Evolutionary conservation across 2,329 filamentous ascomycete genomes (phyloP).

Genomic region (Raffaelea ambrosiae): DNA sequence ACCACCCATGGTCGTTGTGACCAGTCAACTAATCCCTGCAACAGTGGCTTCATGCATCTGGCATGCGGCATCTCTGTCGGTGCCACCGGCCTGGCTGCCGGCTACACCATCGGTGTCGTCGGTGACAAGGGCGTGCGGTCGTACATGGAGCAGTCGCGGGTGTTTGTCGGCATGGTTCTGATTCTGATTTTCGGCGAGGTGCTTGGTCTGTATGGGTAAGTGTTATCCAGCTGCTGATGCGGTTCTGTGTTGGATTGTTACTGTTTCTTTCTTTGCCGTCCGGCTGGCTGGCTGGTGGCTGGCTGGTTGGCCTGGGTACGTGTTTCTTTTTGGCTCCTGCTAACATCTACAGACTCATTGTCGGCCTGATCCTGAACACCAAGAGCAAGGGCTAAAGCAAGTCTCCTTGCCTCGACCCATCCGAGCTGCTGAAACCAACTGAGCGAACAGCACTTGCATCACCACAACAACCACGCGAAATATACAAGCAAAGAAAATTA

Average conservation of each 20-base stretch:
- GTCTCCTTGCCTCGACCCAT: not conserved
- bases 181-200: conserved; percentile 99
- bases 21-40: conserved; percentile 11
- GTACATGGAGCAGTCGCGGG: conserved; percentile 91
- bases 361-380: conserved; percentile 87
- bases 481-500: too few species aligned
- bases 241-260: too few species aligned
- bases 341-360: conserved; percentile 61
- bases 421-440: not conserved
- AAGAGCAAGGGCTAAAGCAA: conserved; percentile 58
- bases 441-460: too few species aligned
- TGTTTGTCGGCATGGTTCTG: conserved; percentile 97
- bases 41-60: conserved; percentile 84
- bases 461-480: too few species aligned
- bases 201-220: conserved; percentile 89
- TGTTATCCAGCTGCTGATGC: conserved; percentile 7
- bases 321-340: not conserved
- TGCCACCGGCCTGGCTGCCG: conserved; percentile 83
- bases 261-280: too few species aligned
- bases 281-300: too few species aligned
- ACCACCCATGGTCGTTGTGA: not conserved
- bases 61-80: conserved; percentile 86
- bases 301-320: too few species aligned
- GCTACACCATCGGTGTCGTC: conserved; percentile 93
- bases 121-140: conserved; percentile 89